Percentiles rank a stretch among this genome's conserved stretches.
phyloP scores from a whole-genome alignment of 345 rosid genomes.

The Cardamine chenopodiifolia region DNA sequence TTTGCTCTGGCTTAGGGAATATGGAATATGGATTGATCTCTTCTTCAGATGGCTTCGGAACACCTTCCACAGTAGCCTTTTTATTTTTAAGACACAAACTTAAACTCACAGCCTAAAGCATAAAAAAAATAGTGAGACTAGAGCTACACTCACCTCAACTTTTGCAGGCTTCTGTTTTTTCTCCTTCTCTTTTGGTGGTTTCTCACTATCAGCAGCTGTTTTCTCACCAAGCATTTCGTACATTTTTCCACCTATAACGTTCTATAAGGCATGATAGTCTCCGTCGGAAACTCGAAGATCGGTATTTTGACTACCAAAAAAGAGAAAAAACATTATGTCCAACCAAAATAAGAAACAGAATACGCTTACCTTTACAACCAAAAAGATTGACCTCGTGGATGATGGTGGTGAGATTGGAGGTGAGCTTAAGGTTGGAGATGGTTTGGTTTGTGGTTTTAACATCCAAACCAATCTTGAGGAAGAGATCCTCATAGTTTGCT shows the following conservation, averaged over 20 bases:
- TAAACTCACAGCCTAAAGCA: slow-evolving; percentile 1
- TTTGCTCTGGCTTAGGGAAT: slow-evolving; percentile 83
- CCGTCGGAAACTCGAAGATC: slow-evolving; percentile 1
- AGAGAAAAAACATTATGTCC: not conserved
- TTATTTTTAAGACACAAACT: slow-evolving; percentile 33
- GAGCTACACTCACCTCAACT: slow-evolving; percentile 55
- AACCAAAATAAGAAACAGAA: not conserved
- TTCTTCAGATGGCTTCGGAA: slow-evolving; percentile 70
- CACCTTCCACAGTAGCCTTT: slow-evolving; percentile 48
- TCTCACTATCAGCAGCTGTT: slow-evolving; percentile 86
- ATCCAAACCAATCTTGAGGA: slow-evolving; percentile 78
- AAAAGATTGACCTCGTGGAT: slow-evolving; percentile 63
- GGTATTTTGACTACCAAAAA: not conserved
- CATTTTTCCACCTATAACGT: slow-evolving; percentile 68
- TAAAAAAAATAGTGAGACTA: too few species aligned
- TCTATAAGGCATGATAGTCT: slow-evolving; percentile 42
- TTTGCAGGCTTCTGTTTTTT: slow-evolving; percentile 84
- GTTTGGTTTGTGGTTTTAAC: slow-evolving; percentile 79
- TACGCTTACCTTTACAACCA: slow-evolving; percentile 60
- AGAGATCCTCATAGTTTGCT: slow-evolving; percentile 65
- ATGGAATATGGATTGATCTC: slow-evolving; percentile 78
- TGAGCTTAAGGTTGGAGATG: slow-evolving; percentile 71
- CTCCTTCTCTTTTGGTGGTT: slow-evolving; percentile 75
- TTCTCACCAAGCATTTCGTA: slow-evolving; percentile 79
- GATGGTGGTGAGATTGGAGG: slow-evolving; percentile 69